Base-by-base conservation (phyloP, 306 rosid genomes). In the Abrus precatorius region DNA sequence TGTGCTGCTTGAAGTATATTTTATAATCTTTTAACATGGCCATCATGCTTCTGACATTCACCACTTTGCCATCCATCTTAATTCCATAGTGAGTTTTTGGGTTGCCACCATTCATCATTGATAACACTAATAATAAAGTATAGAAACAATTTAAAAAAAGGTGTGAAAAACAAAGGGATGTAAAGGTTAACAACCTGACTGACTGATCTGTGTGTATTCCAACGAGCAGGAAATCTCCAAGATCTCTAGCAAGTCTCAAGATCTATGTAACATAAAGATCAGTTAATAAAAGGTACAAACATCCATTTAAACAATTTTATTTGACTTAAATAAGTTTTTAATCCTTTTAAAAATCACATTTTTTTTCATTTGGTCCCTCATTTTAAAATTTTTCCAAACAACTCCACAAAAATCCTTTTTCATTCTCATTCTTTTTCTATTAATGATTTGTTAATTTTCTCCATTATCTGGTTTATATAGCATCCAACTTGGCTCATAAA, bases 201-300 rank as follows among this genome's bases (percentile, higher is more conserved):
- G 94, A 91, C 87, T 86, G 97, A 84, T 95, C 99, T 0, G 95
- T 95, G 83, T 95, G 99, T 87, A 90, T 92, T 74, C 99, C 99
- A 78, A 95, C 99, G 74, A 95, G 97, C 81, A 95, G 99, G 87
- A 95, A 95, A 83, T 95, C 97, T 56, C 99, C 99, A 57, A 88
- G 92, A 73, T 72, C 89, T 80, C 97, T 85, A 13, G 99, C 99
- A 79, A 85, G 81, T 89, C 97, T 91, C 92, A 92, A 90, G 83
- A 95, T 95, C 99, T 95, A 75, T 11, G 78, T 40, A 72, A 72
- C 50, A 87, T 30, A 43, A 80, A 49, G 57, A 72, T 12, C 13
- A 57, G 77, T 60, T 33, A 75, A 61, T 62, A 71, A 57, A 69
- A 32, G 60, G 30, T 52, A 75, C 41, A 74, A 52, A 44, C 68